Conservation (phyloP, 257 asterid species). For the Solanum clarkiae region DNA sequence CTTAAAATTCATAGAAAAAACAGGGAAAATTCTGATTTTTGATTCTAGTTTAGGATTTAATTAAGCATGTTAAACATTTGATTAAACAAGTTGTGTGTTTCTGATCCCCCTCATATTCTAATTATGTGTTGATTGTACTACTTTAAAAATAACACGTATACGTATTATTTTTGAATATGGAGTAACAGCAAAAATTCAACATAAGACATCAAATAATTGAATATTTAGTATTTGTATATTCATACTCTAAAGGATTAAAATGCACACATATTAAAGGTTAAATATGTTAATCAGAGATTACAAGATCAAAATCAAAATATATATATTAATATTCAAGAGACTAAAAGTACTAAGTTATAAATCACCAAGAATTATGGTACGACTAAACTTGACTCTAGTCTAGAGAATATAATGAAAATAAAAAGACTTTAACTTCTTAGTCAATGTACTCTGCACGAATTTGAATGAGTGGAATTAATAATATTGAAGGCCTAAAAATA, state of each 20-base stretch:
- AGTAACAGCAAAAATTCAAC: not conserved
- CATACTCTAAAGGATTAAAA: not conserved
- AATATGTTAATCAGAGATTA: not conserved
- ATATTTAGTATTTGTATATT: not conserved
- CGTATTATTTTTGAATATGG: not conserved
- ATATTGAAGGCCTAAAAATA: not conserved
- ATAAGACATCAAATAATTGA: not conserved
- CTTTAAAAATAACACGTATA: not conserved
- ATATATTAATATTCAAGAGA: not conserved
- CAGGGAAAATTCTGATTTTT: not conserved
- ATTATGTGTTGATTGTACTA: not conserved
- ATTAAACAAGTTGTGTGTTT: not conserved
- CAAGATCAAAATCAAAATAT: not conserved
- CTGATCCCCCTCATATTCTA: not conserved
- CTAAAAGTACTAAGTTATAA: not conserved
- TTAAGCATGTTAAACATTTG: not conserved
- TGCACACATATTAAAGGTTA: not conserved
- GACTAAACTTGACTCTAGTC: not conserved
- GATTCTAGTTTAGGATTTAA: not conserved
- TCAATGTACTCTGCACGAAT: not conserved
- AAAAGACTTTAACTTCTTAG: not conserved
- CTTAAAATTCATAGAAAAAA: not conserved
- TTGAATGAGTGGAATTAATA: not conserved
- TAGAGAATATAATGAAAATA: not conserved
- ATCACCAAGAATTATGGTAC: not conserved